A percentile compares a stretch with the other conserved stretches of the same genome.
These are phyloP conservation scores for Penicillium lagena DNA, from an alignment of 495 filamentous ascomycete species.

Conservation along the genomic window DNA sequence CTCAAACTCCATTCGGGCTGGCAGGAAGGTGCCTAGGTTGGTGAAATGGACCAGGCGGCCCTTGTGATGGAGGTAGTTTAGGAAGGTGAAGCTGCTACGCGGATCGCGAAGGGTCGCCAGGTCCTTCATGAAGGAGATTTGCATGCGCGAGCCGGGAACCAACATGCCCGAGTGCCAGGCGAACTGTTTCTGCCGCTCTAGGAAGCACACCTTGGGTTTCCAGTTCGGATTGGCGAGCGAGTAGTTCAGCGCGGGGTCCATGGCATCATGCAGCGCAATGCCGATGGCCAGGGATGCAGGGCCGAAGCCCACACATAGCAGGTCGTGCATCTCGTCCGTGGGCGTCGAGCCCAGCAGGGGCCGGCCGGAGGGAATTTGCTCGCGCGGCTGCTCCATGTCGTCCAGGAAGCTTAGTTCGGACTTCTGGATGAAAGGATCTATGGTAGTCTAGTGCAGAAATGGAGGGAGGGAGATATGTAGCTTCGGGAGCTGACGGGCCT, in stretches of 20 bases:
- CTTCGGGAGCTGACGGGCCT: too few species aligned
- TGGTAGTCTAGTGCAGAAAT: constrained; percentile 5
- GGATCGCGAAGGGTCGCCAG: constrained; percentile 85
- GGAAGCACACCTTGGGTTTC: constrained; percentile 67
- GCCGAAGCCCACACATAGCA: constrained; percentile 90
- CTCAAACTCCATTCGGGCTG: constrained; percentile 82
- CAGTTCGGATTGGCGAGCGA: constrained; percentile 16
- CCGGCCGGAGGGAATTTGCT: constrained; percentile 7
- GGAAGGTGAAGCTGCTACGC: constrained; percentile 86
- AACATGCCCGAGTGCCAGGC: constrained; percentile 95
- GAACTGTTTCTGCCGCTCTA: constrained; percentile 79
- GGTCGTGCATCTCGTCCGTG: constrained; percentile 62
- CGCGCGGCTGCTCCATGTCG: constrained; percentile 8
- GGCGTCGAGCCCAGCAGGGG: constrained; percentile 20
- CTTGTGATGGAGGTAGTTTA: constrained; percentile 84
- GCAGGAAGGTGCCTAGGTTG: constrained; percentile 84
- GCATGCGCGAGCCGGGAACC: constrained; percentile 88
- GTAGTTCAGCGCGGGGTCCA: constrained; percentile 33
- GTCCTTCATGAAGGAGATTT: constrained; percentile 97
- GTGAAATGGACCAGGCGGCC: constrained; percentile 78
- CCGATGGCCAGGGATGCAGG: constrained; percentile 91
- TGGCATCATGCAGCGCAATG: constrained; percentile 74
- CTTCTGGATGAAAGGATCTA: constrained; percentile 18
- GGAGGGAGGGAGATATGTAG: too few species aligned
- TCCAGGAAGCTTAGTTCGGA: constrained; percentile 14